phyloP scores from a whole-genome alignment of 2,329 filamentous ascomycete genomes.

The Sporothrix humicola region DNA sequence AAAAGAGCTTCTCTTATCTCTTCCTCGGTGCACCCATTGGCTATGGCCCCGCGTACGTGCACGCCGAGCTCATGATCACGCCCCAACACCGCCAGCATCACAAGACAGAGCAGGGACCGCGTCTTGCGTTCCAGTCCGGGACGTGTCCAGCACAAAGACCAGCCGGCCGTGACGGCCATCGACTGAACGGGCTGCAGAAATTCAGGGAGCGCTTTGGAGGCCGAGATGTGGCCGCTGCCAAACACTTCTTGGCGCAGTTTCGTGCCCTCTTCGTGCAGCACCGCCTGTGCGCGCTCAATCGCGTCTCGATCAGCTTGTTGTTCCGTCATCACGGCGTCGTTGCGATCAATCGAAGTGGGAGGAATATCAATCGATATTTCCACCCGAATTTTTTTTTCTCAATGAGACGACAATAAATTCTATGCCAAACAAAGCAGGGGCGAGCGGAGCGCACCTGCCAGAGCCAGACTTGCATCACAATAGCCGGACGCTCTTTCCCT shows the following conservation, averaged over 20 bases:
- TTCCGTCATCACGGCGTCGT: background rate
- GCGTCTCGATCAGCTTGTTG: background rate
- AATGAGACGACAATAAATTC: background rate
- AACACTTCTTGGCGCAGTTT: background rate
- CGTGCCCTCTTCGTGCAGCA: background rate
- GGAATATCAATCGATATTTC: background rate
- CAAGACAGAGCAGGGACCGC: background rate
- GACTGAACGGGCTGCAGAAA: background rate
- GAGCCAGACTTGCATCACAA: background rate
- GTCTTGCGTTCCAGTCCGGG: background rate
- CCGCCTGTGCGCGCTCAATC: background rate
- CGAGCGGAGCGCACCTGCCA: too few relatives aligned
- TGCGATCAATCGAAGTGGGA: background rate
- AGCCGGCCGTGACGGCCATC: background rate
- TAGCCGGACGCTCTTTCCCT: background rate
- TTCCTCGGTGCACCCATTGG: background rate
- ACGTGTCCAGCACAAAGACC: background rate
- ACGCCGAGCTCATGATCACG: background rate
- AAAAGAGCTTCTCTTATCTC: background rate
- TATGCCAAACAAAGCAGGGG: too few relatives aligned
- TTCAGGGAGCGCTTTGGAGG: background rate
- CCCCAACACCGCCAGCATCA: background rate
- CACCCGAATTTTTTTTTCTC: background rate
- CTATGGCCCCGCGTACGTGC: background rate
- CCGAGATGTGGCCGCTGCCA: background rate